Evolutionary conservation across 75 land plant genomes (phyloP), one percentile per base, ranked within the genome.

Genomic region (Adiantum capillusveneris): DNA sequence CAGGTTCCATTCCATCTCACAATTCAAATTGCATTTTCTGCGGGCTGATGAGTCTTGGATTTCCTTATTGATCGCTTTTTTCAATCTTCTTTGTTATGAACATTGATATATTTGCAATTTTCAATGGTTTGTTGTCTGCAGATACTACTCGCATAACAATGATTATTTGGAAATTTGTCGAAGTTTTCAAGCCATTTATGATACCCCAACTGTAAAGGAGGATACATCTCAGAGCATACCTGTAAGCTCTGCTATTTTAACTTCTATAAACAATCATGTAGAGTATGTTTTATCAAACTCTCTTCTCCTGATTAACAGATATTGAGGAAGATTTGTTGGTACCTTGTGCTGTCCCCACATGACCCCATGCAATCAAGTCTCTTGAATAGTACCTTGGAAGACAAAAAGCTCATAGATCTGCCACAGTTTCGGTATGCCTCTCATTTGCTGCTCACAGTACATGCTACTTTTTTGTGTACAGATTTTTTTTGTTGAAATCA

Each of bases 331-430:
- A 90, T 94, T 36, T 94, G 98, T 39, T 94, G 98, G 98, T 90
- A 94, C 59, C 51, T 94, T 28, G 96, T 90, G 17, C 62, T 94
- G 75, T 62, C 98, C 7, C 98, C 98, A 22, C 80, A 94, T 73
- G 98, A 84, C 59, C 80, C 87, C 0, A 90, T 94, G 98, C 96
- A 90, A 46, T 84, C 98, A 31, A 94, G 98, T 72, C 81, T 94
- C 56, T 72, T 94, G 25, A 86, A 86, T 44, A 67, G 87, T 56
- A 90, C 96, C 22, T 64, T 94, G 58, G 98, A 94, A 64, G 98
- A 94, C 64, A 94, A 94, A 67, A 90, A 86, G 77, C 80, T 94
- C 19, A 69, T 83, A 11, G 98, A 94, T 44, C 73, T 94, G 58
- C 88, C 98, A 18, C 71, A 86, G 34, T 88, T 93, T 51, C 82